Evolutionary conservation across 2,329 filamentous ascomycete genomes (phyloP).

Genomic region (Raffaelea arxii): DNA sequence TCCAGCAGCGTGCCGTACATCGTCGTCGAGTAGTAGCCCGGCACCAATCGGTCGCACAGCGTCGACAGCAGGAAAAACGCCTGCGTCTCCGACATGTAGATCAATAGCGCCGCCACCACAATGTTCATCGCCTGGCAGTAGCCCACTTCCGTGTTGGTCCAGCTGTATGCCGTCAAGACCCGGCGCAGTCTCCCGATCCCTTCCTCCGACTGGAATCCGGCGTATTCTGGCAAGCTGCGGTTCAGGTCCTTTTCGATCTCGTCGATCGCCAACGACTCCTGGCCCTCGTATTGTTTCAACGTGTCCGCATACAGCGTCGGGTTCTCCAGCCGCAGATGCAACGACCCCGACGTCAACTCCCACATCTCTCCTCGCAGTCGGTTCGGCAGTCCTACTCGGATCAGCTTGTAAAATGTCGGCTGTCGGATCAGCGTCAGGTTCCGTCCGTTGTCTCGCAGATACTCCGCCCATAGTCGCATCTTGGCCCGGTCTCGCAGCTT

Average conservation of each 20-base stretch:
- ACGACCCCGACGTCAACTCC: slow-evolving; percentile 87
- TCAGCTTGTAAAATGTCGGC: slow-evolving; percentile 95
- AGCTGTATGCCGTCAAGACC: slow-evolving; percentile 94
- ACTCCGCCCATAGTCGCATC: slow-evolving; percentile 96
- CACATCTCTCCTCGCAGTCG: slow-evolving; percentile 87
- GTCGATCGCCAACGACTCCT: slow-evolving; percentile 89
- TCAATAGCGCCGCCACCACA: slow-evolving; percentile 91
- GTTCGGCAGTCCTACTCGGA: slow-evolving; percentile 90
- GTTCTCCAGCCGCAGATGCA: slow-evolving; percentile 79
- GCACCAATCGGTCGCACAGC: slow-evolving; percentile 83
- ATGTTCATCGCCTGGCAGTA: slow-evolving; percentile 99
- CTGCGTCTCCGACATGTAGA: slow-evolving; percentile 95
- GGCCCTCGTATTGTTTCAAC: slow-evolving; percentile 69
- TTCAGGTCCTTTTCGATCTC: slow-evolving; percentile 99
- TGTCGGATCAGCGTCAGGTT: slow-evolving; percentile 89
- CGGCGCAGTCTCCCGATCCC: slow-evolving; percentile 83
- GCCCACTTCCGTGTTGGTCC: slow-evolving; percentile 89
- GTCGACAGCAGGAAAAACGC: slow-evolving; percentile 90
- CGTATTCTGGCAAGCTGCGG: slow-evolving; percentile 90
- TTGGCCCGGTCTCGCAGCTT: slow-evolving; percentile 93
- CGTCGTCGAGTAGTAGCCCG: slow-evolving; percentile 95
- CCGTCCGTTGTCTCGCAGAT: slow-evolving; percentile 87
- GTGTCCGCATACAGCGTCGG: slow-evolving; percentile 80
- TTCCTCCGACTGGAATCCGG: slow-evolving; percentile 92
- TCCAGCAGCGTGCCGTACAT: slow-evolving; percentile 98